Percentiles rank a stretch among this genome's conserved stretches.
Evolutionary conservation across 192 early-diverging fungal genomes (phyloP).

Genomic region (Haplosporangium gracile): DNA sequence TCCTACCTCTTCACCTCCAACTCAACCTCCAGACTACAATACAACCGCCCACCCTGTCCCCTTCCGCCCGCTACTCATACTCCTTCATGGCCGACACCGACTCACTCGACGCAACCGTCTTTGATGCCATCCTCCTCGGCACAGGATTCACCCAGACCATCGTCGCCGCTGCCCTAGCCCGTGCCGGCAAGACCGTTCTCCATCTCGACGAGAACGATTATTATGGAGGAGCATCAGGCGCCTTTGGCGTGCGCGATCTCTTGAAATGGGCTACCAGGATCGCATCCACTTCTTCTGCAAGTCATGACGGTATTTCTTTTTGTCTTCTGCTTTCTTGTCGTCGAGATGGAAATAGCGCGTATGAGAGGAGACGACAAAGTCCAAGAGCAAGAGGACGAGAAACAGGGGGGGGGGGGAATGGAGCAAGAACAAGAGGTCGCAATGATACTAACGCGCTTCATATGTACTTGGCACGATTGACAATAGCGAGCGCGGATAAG

Average conservation of each 20-base stretch:
- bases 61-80: slow-evolving; percentile 40
- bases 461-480: background rate
- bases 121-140: slow-evolving; percentile 88
- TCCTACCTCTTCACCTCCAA: background rate
- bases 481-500: slow-evolving; percentile 32
- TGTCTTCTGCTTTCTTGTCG: background rate
- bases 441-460: background rate
- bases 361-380: too few species aligned
- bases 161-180: slow-evolving; percentile 80
- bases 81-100: slow-evolving; percentile 56
- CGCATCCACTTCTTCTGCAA: background rate
- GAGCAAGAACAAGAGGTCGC: background rate
- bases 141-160: slow-evolving; percentile 88
- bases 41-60: background rate
- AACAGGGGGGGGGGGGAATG: too few species aligned
- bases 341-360: background rate
- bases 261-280: slow-evolving; percentile 58
- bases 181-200: slow-evolving; percentile 76
- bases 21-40: background rate
- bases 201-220: slow-evolving; percentile 85
- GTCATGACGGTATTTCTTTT: background rate
- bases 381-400: too few species aligned
- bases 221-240: slow-evolving; percentile 83
- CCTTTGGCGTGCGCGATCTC: slow-evolving; percentile 67
- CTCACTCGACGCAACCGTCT: slow-evolving; percentile 63